phyloP scores from a whole-genome alignment of 768 basidiomycete species.

The Clathrus columnatus region DNA sequence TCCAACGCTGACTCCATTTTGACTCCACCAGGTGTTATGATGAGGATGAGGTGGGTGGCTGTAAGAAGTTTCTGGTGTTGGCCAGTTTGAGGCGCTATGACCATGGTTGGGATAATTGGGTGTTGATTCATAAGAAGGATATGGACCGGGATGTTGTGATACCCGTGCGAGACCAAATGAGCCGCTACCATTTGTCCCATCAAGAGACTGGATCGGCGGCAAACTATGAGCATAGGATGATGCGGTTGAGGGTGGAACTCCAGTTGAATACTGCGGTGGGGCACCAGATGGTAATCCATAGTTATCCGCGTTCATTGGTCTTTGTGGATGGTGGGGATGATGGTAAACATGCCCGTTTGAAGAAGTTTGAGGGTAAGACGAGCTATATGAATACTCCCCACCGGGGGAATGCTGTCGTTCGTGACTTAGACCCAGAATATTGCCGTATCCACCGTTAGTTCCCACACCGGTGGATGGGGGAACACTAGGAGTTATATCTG shows the following conservation, averaged over 20 bases:
- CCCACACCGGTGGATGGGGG: neutral
- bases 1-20: neutral
- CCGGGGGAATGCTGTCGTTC: constrained; percentile 2
- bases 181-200: neutral
- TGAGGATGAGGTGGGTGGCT: neutral
- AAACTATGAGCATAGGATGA: neutral
- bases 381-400: neutral
- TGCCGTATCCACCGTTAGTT: neutral
- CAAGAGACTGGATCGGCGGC: constrained; percentile 4
- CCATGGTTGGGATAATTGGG: neutral
- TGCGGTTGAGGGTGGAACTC: neutral
- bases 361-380: constrained; percentile 1
- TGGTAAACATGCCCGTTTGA: constrained; percentile 4
- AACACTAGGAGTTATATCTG: neutral
- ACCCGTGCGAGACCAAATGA: neutral
- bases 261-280: neutral
- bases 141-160: constrained; percentile 5
- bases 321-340: constrained; percentile 9
- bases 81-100: neutral
- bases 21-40: constrained; percentile 1
- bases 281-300: neutral
- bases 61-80: neutral
- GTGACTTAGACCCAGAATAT: constrained; percentile 1
- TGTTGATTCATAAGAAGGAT: constrained; percentile 5
- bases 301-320: neutral